These are phyloP conservation scores for Solanum medicagineum DNA, from an alignment of 257 asterid species.

Conservation along the genomic window DNA sequence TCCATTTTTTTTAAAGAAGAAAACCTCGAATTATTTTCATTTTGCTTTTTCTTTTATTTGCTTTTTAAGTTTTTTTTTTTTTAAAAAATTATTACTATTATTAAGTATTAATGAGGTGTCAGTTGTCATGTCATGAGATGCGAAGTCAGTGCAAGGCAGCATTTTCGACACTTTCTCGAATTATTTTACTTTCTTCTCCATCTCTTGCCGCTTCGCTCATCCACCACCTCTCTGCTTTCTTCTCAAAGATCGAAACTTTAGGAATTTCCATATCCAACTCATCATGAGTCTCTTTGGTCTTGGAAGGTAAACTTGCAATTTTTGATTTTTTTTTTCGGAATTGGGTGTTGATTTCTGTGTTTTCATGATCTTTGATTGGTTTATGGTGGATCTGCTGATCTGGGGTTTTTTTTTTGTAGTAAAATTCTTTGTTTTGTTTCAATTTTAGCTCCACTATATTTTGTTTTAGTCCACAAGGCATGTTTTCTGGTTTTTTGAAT, in stretches of 20 bases:
- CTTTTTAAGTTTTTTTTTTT: no score
- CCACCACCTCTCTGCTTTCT: background rate
- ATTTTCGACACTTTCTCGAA: constrained; percentile 23
- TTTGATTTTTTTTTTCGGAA: background rate
- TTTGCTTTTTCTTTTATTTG: no score
- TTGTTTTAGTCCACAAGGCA: background rate
- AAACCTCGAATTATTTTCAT: no score
- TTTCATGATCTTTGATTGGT: background rate
- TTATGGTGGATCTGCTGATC: background rate
- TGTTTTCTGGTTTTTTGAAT: background rate
- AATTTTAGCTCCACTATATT: background rate
- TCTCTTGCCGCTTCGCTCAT: background rate
- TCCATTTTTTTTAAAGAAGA: no score
- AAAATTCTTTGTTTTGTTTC: background rate
- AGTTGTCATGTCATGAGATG: constrained; percentile 13
- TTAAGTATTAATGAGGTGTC: background rate
- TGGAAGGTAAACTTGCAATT: constrained; percentile 44
- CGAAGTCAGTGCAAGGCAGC: constrained; percentile 49
- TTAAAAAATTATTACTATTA: no score
- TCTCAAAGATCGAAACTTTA: background rate
- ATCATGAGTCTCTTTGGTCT: constrained; percentile 90
- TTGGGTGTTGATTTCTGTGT: background rate
- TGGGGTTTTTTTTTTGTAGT: background rate
- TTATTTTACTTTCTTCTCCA: background rate
- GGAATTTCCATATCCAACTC: background rate